phyloP scores from a whole-genome alignment of 1,284 basidiomycete genomes.

The Ustilago vetiveriae region DNA sequence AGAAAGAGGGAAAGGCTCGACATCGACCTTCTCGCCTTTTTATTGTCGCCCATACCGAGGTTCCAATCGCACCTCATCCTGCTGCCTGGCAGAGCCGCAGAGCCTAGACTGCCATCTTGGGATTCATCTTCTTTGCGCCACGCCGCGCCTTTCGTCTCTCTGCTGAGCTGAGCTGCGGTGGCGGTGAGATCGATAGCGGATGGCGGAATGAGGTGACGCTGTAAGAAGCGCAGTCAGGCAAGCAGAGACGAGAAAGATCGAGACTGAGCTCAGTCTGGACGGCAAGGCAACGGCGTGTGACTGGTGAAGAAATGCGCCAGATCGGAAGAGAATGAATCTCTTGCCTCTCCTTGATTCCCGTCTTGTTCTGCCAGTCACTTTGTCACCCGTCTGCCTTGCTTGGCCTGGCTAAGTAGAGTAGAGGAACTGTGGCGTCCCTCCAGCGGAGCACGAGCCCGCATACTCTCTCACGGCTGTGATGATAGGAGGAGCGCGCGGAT shows the following conservation, averaged over 20 bases:
- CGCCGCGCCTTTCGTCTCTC: no score
- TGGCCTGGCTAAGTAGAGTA: no score
- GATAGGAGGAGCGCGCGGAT: no score
- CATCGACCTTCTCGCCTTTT: background rate
- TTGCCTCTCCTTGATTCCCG: background rate
- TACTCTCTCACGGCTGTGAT: background rate
- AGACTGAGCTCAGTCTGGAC: no score
- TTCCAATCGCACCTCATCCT: background rate
- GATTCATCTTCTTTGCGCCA: no score
- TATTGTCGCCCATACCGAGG: background rate
- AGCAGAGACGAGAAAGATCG: background rate
- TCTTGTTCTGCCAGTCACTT: no score
- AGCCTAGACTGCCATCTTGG: background rate
- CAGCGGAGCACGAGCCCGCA: background rate
- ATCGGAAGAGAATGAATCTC: background rate
- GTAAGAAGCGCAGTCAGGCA: background rate
- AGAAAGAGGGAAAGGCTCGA: background rate
- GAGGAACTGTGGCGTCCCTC: constrained; percentile 1
- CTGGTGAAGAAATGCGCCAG: background rate
- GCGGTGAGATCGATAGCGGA: background rate
- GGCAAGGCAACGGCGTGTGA: background rate
- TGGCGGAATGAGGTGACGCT: background rate
- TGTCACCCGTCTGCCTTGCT: no score
- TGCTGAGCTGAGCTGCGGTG: background rate
- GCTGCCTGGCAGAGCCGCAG: background rate